A percentile compares a stretch with the other conserved stretches of the same genome.
Conservation (phyloP, 2,329 filamentous ascomycete species). For the Thelonectria discophora region DNA sequence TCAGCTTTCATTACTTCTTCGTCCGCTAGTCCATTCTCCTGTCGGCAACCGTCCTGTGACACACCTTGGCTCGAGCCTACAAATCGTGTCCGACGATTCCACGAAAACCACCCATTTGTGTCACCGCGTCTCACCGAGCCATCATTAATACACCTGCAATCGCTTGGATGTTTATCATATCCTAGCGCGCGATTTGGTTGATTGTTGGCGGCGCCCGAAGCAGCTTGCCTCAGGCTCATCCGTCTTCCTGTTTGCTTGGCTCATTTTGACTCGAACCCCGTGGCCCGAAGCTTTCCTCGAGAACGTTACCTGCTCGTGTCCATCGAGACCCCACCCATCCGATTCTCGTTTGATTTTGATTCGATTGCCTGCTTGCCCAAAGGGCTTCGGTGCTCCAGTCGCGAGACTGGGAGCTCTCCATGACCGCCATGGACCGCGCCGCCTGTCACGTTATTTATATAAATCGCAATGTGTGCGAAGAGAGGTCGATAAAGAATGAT, state of each 20-base stretch:
- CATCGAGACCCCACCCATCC: conserved; percentile 26
- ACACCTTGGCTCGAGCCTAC: conserved; percentile 17
- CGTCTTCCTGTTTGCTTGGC: conserved; percentile 6
- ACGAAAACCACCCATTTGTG: conserved; percentile 32
- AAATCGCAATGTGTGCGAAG: conserved; percentile 60
- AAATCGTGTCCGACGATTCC: conserved; percentile 33
- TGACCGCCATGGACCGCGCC: conserved; percentile 65
- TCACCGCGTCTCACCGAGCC: conserved; percentile 24
- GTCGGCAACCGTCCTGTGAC: conserved; percentile 34
- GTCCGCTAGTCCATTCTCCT: conserved; percentile 30
- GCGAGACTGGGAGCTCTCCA: conserved; percentile 66
- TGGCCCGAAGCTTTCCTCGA: conserved; percentile 8
- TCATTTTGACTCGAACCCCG: conserved; percentile 1
- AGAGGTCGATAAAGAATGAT: conserved; percentile 52
- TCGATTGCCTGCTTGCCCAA: conserved; percentile 39
- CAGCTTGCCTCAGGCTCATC: conserved; percentile 11
- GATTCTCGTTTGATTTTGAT: conserved; percentile 31
- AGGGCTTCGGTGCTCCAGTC: conserved; percentile 68
- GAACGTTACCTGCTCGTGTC: conserved; percentile 28
- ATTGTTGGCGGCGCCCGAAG: conserved; percentile 25
- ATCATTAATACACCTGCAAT: conserved; percentile 19
- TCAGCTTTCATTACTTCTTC: conserved; percentile 35
- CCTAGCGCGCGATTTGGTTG: conserved; percentile 27
- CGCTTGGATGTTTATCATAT: conserved; percentile 33
- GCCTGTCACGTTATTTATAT: conserved; percentile 69